Evolutionary conservation across 768 basidiomycete species (phyloP).

Genomic region (Boletus subcaerulescens): DNA sequence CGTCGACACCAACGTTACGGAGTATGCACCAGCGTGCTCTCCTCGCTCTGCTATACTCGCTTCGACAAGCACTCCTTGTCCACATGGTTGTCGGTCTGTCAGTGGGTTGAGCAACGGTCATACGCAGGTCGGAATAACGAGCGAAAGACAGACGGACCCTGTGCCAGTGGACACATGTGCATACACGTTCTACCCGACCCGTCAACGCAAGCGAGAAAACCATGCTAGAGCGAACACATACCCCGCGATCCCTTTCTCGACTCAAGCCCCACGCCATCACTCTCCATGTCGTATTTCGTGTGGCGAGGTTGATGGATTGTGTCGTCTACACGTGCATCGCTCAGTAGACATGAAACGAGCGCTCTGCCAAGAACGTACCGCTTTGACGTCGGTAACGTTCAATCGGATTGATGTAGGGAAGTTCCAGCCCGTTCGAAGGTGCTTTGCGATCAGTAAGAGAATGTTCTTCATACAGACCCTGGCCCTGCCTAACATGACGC

Average conservation of each 20-base stretch:
- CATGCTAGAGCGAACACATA: neutral
- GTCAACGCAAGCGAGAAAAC: neutral
- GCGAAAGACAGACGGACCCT: neutral
- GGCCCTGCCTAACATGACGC: constrained; percentile 17
- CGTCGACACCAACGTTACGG: too few species aligned
- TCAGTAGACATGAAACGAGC: neutral
- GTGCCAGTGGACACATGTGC: constrained; percentile 9
- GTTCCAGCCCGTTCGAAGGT: neutral
- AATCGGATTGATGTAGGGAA: constrained; percentile 13
- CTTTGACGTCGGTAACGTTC: constrained; percentile 9
- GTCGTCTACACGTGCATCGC: constrained; percentile 8
- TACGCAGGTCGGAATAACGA: too few species aligned
- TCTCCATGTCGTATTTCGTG: neutral
- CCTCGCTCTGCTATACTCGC: neutral
- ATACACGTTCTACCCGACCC: constrained; percentile 10
- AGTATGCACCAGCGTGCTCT: neutral
- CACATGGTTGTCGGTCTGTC: neutral
- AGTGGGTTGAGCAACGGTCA: neutral
- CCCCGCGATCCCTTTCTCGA: constrained; percentile 12
- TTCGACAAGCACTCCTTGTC: constrained; percentile 3
- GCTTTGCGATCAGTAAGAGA: constrained; percentile 7
- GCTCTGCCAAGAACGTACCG: constrained; percentile 9
- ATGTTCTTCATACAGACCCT: constrained; percentile 27
- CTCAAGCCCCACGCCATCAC: constrained; percentile 10
- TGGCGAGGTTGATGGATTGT: constrained; percentile 16